phyloP scores from a whole-genome alignment of 805 yeast genomes.

The Brettanomyces nanus region DNA sequence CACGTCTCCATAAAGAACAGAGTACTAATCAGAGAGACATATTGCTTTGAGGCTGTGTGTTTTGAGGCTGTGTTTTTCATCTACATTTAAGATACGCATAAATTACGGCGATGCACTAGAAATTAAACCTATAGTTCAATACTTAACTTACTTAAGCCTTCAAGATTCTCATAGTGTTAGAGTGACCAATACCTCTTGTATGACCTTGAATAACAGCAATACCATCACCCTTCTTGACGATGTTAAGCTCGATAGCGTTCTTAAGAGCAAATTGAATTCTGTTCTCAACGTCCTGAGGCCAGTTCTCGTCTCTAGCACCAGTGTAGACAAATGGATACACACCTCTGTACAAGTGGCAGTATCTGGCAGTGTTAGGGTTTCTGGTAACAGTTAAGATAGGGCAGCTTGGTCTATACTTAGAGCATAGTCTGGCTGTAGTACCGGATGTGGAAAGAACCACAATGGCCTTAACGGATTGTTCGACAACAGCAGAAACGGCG shows the following conservation, averaged over 20 bases:
- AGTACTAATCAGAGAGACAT: too few species aligned
- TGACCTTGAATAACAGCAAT: conserved; percentile 97
- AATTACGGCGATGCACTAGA: too few species aligned
- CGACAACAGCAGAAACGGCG: conserved; percentile 93
- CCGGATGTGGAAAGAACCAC: conserved; percentile 94
- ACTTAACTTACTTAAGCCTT: conserved; percentile 55
- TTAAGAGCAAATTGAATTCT: conserved; percentile 90
- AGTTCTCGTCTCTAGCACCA: conserved; percentile 58
- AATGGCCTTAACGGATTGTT: conserved; percentile 94
- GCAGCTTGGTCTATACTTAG: conserved; percentile 96
- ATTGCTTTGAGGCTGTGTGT: too few species aligned
- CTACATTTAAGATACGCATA: too few species aligned
- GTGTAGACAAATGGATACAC: conserved; percentile 92
- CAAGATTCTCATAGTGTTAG: conserved; percentile 93
- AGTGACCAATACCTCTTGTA: conserved; percentile 98
- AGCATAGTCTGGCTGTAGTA: conserved; percentile 87
- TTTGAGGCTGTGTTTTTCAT: too few species aligned
- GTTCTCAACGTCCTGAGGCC: conserved; percentile 95
- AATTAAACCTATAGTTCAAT: too few species aligned
- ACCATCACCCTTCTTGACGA: conserved; percentile 79
- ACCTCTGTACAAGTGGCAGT: conserved; percentile 95
- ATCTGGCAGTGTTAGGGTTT: conserved; percentile 88
- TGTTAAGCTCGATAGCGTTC: conserved; percentile 81
- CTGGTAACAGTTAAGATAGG: conserved; percentile 98
- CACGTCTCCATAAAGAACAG: too few species aligned